A percentile compares a stretch with the other conserved stretches of the same genome.
Evolutionary conservation across 179 eudicot genomes (phyloP).

Genomic region (Beta lomatogona): DNA sequence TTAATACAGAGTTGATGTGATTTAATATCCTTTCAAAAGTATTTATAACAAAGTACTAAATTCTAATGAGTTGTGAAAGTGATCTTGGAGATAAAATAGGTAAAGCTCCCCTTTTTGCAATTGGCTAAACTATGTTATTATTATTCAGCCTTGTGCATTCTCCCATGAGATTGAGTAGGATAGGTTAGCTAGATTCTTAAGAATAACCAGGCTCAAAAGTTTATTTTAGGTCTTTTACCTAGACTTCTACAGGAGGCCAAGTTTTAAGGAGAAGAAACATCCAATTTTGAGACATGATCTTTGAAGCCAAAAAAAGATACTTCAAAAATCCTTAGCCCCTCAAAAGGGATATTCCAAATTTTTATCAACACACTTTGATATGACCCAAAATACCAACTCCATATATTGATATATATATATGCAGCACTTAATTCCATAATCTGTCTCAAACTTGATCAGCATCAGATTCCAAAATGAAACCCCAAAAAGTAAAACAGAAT

Average conservation of each 20-base stretch:
- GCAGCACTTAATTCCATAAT: slow-evolving; percentile 1
- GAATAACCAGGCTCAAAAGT: slow-evolving; percentile 8
- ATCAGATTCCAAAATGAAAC: slow-evolving; percentile 35
- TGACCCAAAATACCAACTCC: background rate
- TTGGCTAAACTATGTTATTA: no score
- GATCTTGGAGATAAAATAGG: no score
- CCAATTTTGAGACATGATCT: slow-evolving; percentile 13
- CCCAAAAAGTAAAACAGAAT: slow-evolving; percentile 5
- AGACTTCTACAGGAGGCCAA: slow-evolving; percentile 14
- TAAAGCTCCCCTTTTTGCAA: no score
- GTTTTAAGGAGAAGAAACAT: slow-evolving; percentile 13
- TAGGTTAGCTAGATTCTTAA: background rate
- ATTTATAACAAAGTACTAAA: background rate
- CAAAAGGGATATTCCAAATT: slow-evolving; percentile 17
- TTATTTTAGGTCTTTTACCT: background rate
- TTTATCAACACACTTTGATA: no score
- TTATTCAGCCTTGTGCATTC: background rate
- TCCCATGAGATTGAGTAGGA: no score
- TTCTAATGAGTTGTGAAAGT: no score
- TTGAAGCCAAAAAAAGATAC: slow-evolving; percentile 28
- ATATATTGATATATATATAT: slow-evolving; percentile 15
- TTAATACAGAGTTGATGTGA: background rate
- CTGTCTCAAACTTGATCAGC: slow-evolving; percentile 19
- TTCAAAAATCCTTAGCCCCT: slow-evolving; percentile 4
- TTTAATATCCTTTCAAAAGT: background rate